Conservation (phyloP, 345 rosid species). For the Excoecaria agallocha region DNA sequence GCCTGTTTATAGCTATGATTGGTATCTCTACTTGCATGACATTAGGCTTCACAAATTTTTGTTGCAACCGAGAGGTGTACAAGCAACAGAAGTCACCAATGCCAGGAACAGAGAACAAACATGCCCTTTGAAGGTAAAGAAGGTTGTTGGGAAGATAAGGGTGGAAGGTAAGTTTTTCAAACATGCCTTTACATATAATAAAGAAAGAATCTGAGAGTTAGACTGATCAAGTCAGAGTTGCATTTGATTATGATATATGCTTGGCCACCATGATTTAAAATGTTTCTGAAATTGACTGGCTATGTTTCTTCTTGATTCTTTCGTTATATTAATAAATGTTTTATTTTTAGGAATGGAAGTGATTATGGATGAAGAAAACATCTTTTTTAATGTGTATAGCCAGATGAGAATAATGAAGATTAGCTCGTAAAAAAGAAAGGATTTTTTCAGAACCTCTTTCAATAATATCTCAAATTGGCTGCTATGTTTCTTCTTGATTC, state of each 20-base stretch:
- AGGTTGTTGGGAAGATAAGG: slow-evolving; percentile 68
- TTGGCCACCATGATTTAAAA: not conserved
- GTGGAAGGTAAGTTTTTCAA: slow-evolving; percentile 66
- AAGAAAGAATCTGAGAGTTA: slow-evolving; percentile 1
- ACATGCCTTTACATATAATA: slow-evolving; percentile 6
- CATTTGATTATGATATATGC: not conserved
- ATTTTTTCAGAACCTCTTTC: not conserved
- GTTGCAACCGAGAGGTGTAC: slow-evolving; percentile 75
- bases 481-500: not conserved
- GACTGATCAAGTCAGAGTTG: not conserved
- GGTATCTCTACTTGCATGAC: slow-evolving; percentile 4
- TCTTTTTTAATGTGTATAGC: not conserved
- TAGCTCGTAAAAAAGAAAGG: not conserved
- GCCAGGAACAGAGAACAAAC: slow-evolving; percentile 44
- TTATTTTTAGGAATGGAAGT: not conserved
- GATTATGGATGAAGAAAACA: not conserved
- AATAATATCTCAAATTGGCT: not conserved
- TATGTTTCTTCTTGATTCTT: not conserved
- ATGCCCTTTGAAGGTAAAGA: slow-evolving; percentile 50
- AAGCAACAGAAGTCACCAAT: slow-evolving; percentile 42
- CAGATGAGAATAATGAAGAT: not conserved
- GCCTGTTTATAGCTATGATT: slow-evolving; percentile 12
- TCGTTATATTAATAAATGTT: not conserved
- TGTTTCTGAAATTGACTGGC: not conserved
- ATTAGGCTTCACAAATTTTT: slow-evolving; percentile 74